Evolutionary conservation across 257 asterid species (phyloP).

Genomic region (Rauvolfia tetraphylla): DNA sequence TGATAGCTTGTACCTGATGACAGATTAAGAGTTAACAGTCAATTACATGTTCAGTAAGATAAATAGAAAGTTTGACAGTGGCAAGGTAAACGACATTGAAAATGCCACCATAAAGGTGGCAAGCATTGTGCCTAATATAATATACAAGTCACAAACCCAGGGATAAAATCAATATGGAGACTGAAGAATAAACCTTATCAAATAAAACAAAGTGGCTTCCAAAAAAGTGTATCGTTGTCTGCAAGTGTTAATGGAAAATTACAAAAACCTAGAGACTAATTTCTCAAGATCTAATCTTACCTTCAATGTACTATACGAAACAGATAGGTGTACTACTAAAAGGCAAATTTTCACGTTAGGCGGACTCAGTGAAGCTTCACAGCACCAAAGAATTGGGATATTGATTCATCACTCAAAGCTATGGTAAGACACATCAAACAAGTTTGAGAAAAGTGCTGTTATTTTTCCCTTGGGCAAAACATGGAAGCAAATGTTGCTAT

Average conservation of each 20-base stretch:
- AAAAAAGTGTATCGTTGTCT: background rate
- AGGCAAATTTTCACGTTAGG: background rate
- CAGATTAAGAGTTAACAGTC: constrained; percentile 17
- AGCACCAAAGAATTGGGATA: background rate
- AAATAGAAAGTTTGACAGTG: background rate
- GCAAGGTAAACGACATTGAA: background rate
- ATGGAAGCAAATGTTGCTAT: background rate
- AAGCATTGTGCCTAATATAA: background rate
- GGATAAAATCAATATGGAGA: background rate
- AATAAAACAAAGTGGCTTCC: background rate
- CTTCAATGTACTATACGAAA: too few species aligned
- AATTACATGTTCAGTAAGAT: background rate
- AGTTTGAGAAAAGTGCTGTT: background rate
- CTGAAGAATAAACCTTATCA: background rate
- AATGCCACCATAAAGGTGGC: background rate
- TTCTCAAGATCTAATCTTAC: background rate
- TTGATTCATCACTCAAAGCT: background rate
- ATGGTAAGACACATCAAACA: too few species aligned
- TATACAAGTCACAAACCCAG: background rate
- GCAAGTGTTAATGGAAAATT: background rate
- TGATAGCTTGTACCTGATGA: constrained; percentile 83
- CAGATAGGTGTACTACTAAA: too few species aligned
- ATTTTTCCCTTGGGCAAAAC: background rate
- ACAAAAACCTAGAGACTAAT: background rate
- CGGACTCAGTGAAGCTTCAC: background rate